Conservation (phyloP, 164 flowering plant genomes). For the Magnolia sinica region DNA sequence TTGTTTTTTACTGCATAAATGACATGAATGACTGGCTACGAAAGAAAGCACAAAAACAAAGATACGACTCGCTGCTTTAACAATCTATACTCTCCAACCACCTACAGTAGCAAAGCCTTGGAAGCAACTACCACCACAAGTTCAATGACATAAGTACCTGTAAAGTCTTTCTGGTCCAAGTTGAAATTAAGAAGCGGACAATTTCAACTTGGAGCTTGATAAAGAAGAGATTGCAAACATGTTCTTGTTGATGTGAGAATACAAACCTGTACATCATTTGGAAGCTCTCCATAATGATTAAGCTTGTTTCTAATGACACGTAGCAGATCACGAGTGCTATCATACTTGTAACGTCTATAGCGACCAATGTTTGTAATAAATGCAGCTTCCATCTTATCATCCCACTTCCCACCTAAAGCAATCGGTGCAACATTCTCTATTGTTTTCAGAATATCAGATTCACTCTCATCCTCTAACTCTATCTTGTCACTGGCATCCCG, state of each 20-base stretch:
- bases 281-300: slow-evolving; percentile 71
- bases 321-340: slow-evolving; percentile 60
- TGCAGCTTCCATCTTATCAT: slow-evolving; percentile 57
- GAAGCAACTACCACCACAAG: not conserved
- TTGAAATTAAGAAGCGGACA: not conserved
- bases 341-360: slow-evolving; percentile 66
- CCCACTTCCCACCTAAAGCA: slow-evolving; percentile 70
- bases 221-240: not conserved
- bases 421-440: slow-evolving; percentile 46
- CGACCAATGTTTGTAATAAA: slow-evolving; percentile 58
- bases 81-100: not conserved
- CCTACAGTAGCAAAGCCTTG: not conserved
- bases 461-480: slow-evolving; percentile 56
- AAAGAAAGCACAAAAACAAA: no score
- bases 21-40: no score
- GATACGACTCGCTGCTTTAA: not conserved
- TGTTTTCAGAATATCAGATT: slow-evolving; percentile 48
- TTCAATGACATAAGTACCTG: no score
- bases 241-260: not conserved
- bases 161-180: no score
- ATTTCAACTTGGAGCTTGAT: not conserved
- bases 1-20: no score
- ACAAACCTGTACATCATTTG: slow-evolving; percentile 55
- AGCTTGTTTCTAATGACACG: slow-evolving; percentile 72
- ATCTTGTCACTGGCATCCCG: slow-evolving; percentile 73